These are phyloP conservation scores for Blepharisma japonicum DNA, from an alignment of 73 alveolate genomes.

Conservation along the genomic window DNA sequence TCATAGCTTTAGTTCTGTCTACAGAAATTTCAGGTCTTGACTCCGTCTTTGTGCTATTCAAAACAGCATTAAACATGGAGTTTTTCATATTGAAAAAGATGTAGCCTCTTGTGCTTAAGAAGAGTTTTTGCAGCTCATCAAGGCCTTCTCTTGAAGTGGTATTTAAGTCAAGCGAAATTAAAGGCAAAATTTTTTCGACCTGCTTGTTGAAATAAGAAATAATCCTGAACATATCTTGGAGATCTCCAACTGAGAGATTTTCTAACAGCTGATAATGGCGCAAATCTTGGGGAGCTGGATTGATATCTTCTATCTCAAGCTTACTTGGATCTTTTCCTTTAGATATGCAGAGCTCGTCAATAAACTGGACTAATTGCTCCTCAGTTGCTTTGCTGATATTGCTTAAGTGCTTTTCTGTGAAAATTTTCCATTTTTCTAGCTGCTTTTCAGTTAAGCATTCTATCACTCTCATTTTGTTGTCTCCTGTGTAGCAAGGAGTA, in stretches of 20 bases:
- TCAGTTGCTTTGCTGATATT: background rate
- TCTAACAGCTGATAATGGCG: constrained; percentile 24
- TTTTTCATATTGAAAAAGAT: background rate
- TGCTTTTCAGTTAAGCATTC: constrained; percentile 21
- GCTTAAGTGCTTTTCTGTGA: background rate
- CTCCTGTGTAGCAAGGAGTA: constrained; percentile 22
- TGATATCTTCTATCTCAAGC: constrained; percentile 18
- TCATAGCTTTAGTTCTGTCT: constrained; percentile 58
- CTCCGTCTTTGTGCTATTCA: constrained; percentile 11
- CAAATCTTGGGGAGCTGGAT: constrained; percentile 5
- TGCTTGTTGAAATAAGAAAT: constrained; percentile 22
- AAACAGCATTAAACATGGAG: constrained; percentile 1
- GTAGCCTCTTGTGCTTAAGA: constrained; percentile 26
- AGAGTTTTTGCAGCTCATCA: constrained; percentile 12
- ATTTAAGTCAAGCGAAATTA: constrained; percentile 13
- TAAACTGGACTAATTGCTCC: constrained; percentile 21
- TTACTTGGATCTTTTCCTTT: constrained; percentile 21
- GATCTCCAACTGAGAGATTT: constrained; percentile 11
- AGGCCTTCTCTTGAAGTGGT: constrained; percentile 20
- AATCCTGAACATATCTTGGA: constrained; percentile 16
- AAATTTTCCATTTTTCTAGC: constrained; percentile 27
- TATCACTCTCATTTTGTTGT: constrained; percentile 4
- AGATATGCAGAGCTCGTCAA: constrained; percentile 1
- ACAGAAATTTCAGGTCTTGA: constrained; percentile 18
- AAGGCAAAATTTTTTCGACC: constrained; percentile 16